Conservation (phyloP, 495 filamentous ascomycete species). For the Hypomontagnella submonticulosa region DNA sequence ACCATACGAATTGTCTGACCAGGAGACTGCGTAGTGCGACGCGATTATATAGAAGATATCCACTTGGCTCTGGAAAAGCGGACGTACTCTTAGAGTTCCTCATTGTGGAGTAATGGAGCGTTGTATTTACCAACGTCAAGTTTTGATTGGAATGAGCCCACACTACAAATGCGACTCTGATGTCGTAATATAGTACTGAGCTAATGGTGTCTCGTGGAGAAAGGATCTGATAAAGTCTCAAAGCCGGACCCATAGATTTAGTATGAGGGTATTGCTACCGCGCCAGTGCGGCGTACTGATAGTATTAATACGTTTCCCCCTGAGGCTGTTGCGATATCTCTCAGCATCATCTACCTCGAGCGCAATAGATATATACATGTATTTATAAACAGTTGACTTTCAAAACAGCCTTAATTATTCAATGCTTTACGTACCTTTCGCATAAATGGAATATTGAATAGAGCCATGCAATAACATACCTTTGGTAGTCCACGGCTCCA, state of each 20-base stretch:
- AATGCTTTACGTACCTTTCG: background rate
- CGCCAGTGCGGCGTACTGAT: no score
- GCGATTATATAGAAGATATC: constrained; percentile 1
- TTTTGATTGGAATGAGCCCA: constrained; percentile 6
- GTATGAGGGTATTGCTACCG: no score
- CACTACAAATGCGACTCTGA: constrained; percentile 1
- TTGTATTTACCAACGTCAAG: background rate
- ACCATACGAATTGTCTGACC: background rate
- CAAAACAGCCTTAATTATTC: background rate
- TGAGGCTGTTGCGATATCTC: no score
- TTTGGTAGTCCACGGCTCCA: no score
- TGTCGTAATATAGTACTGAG: constrained; percentile 13
- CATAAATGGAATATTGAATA: background rate
- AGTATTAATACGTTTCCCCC: no score
- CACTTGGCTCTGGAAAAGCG: background rate
- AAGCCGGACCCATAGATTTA: background rate
- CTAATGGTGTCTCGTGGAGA: constrained; percentile 1
- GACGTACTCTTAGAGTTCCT: background rate
- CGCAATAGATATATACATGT: no score
- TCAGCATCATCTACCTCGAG: no score
- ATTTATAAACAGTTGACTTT: no score
- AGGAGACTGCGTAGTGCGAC: background rate
- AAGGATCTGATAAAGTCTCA: constrained; percentile 12
- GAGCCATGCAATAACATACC: no score
- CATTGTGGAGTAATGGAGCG: background rate